A percentile compares a stretch with the other conserved stretches of the same genome.
These are phyloP conservation scores for Vitis rotundifolia DNA, from an alignment of 164 flowering plant species.

Conservation along the genomic window DNA sequence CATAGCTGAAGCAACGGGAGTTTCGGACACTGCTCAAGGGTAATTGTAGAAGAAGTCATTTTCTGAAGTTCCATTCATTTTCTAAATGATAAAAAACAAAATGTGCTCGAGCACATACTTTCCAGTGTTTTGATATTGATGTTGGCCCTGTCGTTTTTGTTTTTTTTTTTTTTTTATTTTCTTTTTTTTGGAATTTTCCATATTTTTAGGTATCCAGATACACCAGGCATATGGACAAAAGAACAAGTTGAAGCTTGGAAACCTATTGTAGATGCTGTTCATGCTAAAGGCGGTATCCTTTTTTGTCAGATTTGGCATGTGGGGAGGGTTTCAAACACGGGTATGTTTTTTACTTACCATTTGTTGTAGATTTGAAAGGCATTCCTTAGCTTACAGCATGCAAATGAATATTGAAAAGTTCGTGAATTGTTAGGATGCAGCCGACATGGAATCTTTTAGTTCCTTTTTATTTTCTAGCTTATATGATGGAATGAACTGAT, in stretches of 20 bases:
- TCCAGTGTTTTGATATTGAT: no score
- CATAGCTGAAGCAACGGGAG: not conserved
- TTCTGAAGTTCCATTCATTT: no score
- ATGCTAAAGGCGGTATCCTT: slow-evolving; percentile 50
- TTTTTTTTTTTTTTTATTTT: no score
- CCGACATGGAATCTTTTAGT: slow-evolving; percentile 4
- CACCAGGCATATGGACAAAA: slow-evolving; percentile 55
- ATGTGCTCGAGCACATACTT: no score
- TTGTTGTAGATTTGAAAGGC: no score
- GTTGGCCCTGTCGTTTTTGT: no score
- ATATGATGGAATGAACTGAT: not conserved
- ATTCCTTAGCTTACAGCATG: not conserved
- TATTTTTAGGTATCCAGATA: slow-evolving; percentile 29
- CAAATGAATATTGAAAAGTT: no score
- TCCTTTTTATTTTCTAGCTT: not conserved
- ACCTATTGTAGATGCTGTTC: slow-evolving; percentile 55
- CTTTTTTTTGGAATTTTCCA: not conserved
- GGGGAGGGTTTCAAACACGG: slow-evolving; percentile 41
- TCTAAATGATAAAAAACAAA: not conserved
- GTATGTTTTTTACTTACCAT: not conserved
- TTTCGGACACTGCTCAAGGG: not conserved
- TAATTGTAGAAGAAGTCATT: no score
- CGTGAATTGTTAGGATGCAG: no score
- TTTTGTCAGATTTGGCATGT: slow-evolving; percentile 58
- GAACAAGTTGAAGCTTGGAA: slow-evolving; percentile 67